These are phyloP conservation scores for Solanum hybrid DNA, from an alignment of 305 asterid species.

Conservation along the genomic window DNA sequence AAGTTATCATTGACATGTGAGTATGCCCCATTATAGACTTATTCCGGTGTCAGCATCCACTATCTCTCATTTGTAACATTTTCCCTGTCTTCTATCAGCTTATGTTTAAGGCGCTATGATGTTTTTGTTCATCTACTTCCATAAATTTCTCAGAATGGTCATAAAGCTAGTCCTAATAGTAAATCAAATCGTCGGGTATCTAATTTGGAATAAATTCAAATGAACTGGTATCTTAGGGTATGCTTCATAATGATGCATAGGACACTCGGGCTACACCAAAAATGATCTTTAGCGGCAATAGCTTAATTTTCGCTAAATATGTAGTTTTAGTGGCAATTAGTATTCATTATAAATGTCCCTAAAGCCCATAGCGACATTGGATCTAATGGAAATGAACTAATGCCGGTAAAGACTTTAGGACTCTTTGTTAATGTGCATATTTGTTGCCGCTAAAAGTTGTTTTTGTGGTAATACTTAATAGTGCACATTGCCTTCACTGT, in stretches of 20 bases:
- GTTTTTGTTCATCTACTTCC: not conserved
- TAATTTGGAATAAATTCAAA: not conserved
- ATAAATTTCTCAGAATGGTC: not conserved
- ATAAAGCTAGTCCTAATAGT: not conserved
- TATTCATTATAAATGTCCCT: not conserved
- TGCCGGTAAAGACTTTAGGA: not conserved
- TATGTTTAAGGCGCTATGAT: not conserved
- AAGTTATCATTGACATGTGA: slow-evolving; percentile 57
- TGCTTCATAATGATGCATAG: not conserved
- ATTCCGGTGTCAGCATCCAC: not conserved
- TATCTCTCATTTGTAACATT: not conserved
- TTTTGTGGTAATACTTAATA: not conserved
- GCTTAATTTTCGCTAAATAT: not conserved
- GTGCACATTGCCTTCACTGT: not conserved
- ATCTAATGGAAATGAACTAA: not conserved
- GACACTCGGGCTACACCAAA: not conserved
- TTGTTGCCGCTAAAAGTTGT: not conserved
- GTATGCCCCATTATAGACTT: slow-evolving; percentile 17
- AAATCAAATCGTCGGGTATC: not conserved
- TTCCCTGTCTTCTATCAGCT: not conserved
- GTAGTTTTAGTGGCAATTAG: not conserved
- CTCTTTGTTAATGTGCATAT: not conserved
- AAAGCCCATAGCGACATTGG: not conserved
- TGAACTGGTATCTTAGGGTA: not conserved
- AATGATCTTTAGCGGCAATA: not conserved